Percentiles rank a stretch among this genome's conserved stretches.
These are phyloP conservation scores for Silene conica DNA, from an alignment of 148 eudicot species.

Conservation along the genomic window DNA sequence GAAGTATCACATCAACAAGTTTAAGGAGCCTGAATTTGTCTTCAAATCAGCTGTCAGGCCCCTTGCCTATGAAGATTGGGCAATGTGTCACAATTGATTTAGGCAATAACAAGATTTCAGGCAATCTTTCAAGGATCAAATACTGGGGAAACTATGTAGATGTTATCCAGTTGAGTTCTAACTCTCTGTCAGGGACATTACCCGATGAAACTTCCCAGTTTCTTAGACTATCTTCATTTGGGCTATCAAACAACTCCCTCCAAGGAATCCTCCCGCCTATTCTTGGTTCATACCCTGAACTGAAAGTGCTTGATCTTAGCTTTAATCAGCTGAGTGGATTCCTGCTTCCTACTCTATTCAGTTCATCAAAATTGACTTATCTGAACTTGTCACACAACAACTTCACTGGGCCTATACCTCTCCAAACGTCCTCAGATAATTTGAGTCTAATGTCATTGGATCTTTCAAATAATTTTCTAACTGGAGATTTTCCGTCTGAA, in stretches of 20 bases:
- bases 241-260: conserved; percentile 52
- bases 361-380: conserved; percentile 32
- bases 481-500: conserved; percentile 41
- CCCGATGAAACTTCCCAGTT: conserved; percentile 55
- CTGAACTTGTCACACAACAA: conserved; percentile 53
- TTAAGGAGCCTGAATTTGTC: conserved; percentile 51
- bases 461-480: conserved; percentile 49
- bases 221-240: conserved; percentile 50
- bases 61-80: conserved; percentile 47
- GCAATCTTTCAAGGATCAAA: conserved; percentile 48
- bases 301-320: conserved; percentile 52
- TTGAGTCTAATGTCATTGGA: conserved; percentile 36
- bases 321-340: conserved; percentile 39
- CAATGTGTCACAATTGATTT: conserved; percentile 55
- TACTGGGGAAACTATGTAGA: conserved; percentile 63
- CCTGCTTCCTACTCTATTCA: conserved; percentile 42
- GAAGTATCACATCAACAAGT: conserved; percentile 46
- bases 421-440: conserved; percentile 1
- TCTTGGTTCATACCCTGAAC: conserved; percentile 45
- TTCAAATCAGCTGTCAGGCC: conserved; percentile 64
- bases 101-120: conserved; percentile 53
- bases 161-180: conserved; percentile 48
- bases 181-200: conserved; percentile 44
- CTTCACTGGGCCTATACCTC: conserved; percentile 42
- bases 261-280: conserved; percentile 45